Conservation (phyloP, 2,329 filamentous ascomycete species). For the Fusarium sp. region DNA sequence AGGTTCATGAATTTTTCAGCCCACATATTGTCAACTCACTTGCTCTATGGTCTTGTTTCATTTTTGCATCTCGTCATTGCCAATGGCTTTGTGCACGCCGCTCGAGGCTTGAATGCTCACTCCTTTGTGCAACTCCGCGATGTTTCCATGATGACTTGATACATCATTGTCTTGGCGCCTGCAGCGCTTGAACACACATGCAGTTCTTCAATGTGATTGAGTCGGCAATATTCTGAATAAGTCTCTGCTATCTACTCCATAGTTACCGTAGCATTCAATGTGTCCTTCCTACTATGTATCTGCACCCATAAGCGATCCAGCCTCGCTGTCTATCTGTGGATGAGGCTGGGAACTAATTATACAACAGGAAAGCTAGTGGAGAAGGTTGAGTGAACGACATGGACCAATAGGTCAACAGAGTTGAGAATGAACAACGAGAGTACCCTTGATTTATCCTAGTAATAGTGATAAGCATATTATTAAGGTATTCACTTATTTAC, state of each 20-base stretch:
- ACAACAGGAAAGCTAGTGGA: not conserved
- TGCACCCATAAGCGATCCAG: not conserved
- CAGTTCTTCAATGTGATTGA: not conserved
- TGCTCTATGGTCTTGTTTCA: not conserved
- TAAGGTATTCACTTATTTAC: slow-evolving; percentile 11
- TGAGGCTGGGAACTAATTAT: not conserved
- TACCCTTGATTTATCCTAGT: not conserved
- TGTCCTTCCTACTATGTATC: not conserved
- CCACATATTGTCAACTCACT: slow-evolving; percentile 1
- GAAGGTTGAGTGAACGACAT: not conserved
- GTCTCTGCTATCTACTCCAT: not conserved
- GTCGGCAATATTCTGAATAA: not conserved
- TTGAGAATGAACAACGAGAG: not conserved
- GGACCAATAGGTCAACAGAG: not conserved
- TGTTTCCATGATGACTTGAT: slow-evolving; percentile 21
- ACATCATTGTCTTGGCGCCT: slow-evolving; percentile 9
- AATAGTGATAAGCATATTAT: slow-evolving; percentile 25
- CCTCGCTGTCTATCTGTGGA: not conserved
- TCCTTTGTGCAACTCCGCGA: slow-evolving; percentile 18
- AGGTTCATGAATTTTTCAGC: not conserved
- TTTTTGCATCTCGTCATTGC: not conserved
- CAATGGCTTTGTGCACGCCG: not conserved
- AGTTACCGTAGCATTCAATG: not conserved
- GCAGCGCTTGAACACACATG: slow-evolving; percentile 1
- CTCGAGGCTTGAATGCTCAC: not conserved